A percentile compares a stretch with the other conserved stretches of the same genome.
These are phyloP conservation scores for Cyclotella atomus DNA, from an alignment of 108 stramenopile genomes.

Conservation along the genomic window DNA sequence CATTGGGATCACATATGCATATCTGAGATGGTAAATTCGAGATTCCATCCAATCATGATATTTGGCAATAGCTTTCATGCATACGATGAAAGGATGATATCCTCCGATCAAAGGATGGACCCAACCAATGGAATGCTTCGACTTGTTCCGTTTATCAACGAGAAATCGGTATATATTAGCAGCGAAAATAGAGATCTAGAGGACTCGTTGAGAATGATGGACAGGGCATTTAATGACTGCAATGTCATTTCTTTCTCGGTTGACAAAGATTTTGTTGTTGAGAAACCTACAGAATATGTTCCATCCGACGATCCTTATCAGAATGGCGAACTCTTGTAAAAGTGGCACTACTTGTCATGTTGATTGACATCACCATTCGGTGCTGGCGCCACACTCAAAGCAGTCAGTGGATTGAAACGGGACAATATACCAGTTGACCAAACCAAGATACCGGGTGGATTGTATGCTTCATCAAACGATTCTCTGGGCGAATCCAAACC, in stretches of 20 bases:
- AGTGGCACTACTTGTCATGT: not conserved
- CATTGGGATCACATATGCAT: conserved; percentile 38
- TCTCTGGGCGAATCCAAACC: not conserved
- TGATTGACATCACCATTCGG: not conserved
- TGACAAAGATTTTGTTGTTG: not conserved
- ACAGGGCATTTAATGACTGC: conserved; percentile 61
- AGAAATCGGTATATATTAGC: conserved; percentile 23
- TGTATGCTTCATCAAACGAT: not conserved
- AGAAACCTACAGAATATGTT: conserved; percentile 26
- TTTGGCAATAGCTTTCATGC: conserved; percentile 54
- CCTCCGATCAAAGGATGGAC: conserved; percentile 31
- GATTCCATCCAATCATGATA: conserved; percentile 21
- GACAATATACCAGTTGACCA: conserved; percentile 16
- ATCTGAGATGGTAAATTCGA: not conserved
- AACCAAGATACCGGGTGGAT: not conserved
- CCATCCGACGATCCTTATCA: conserved; percentile 19
- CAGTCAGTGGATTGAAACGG: conserved; percentile 14
- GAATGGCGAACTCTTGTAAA: conserved; percentile 17
- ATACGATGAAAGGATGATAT: conserved; percentile 46
- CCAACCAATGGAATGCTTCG: conserved; percentile 50
- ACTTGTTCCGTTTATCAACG: conserved; percentile 31
- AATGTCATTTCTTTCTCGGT: conserved; percentile 40
- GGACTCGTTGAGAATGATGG: conserved; percentile 33
- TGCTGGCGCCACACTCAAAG: not conserved
- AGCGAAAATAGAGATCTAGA: conserved; percentile 4